phyloP scores from a whole-genome alignment of 2,329 filamentous ascomycete genomes.

The Dryadomyces sulphureus region DNA sequence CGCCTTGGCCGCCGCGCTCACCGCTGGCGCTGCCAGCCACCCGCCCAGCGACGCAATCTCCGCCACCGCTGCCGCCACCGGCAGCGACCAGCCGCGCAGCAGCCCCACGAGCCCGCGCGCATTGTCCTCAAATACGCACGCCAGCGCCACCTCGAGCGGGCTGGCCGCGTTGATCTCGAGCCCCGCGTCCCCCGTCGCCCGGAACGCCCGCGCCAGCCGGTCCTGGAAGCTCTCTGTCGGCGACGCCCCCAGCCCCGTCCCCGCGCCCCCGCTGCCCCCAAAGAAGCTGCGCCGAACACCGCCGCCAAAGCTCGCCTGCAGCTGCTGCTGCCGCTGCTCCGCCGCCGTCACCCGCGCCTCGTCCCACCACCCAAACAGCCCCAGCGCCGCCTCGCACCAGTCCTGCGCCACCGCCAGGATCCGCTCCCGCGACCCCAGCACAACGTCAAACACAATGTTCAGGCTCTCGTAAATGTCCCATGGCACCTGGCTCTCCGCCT shows the following conservation, averaged over 20 bases:
- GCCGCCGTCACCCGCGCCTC: slow-evolving; percentile 26
- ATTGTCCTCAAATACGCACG: slow-evolving; percentile 71
- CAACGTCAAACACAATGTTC: slow-evolving; percentile 63
- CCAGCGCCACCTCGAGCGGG: slow-evolving; percentile 65
- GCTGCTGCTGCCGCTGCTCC: slow-evolving; percentile 4
- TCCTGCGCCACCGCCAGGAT: slow-evolving; percentile 69
- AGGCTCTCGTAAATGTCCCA: slow-evolving; percentile 84
- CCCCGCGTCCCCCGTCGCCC: slow-evolving; percentile 51
- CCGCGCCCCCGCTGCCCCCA: not conserved
- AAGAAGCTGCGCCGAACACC: not conserved
- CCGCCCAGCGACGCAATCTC: slow-evolving; percentile 73
- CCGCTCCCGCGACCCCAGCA: slow-evolving; percentile 60
- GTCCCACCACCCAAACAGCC: slow-evolving; percentile 84
- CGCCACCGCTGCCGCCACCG: slow-evolving; percentile 61
- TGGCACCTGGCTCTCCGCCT: slow-evolving; percentile 73
- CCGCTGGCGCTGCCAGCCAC: slow-evolving; percentile 55
- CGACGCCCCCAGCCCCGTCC: slow-evolving; percentile 5
- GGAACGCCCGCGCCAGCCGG: slow-evolving; percentile 57
- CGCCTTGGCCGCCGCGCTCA: slow-evolving; percentile 19
- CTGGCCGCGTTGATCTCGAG: slow-evolving; percentile 66
- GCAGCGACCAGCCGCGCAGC: slow-evolving; percentile 65
- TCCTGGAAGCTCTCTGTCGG: slow-evolving; percentile 57
- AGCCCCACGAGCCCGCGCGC: slow-evolving; percentile 61
- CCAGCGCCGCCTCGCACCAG: slow-evolving; percentile 81
- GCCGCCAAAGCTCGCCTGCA: not conserved